Evolutionary conservation across 2,329 filamentous ascomycete genomes (phyloP).

Genomic region (Pseudopyricularia javanii): DNA sequence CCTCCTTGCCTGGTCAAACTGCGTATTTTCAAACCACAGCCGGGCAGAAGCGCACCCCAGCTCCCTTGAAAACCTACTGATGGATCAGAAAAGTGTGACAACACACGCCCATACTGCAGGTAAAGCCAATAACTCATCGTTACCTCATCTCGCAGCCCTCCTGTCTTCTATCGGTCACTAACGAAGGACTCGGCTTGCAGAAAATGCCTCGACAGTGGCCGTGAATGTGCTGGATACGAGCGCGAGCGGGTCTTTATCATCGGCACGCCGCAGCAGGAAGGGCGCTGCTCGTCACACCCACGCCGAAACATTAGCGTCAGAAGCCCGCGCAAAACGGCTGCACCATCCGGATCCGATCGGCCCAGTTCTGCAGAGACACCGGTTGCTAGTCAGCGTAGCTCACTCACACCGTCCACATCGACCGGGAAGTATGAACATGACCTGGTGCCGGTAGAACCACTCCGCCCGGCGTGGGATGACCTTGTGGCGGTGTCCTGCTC

Average conservation of each 20-base stretch:
- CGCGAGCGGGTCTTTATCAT: slow-evolving; percentile 52
- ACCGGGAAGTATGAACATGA: slow-evolving; percentile 13
- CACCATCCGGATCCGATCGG: neutral
- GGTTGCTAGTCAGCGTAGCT: neutral
- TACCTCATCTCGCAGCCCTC: too few relatives aligned
- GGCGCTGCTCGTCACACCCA: slow-evolving; percentile 44
- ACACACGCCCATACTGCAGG: slow-evolving; percentile 34
- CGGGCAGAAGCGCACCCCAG: neutral
- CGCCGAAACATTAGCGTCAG: slow-evolving; percentile 25
- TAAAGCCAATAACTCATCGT: neutral
- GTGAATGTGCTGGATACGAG: slow-evolving; percentile 50
- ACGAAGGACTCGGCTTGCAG: slow-evolving; percentile 24
- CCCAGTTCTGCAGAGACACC: neutral
- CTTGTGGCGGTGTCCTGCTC: slow-evolving; percentile 25
- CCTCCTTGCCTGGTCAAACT: neutral
- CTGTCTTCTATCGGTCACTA: neutral
- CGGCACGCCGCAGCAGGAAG: slow-evolving; percentile 40
- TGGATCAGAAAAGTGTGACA: slow-evolving; percentile 38
- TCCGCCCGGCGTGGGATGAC: slow-evolving; percentile 39
- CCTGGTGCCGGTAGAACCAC: slow-evolving; percentile 24
- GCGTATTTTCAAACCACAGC: too few relatives aligned
- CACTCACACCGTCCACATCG: neutral
- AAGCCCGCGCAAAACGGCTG: slow-evolving; percentile 7
- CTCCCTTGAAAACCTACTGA: neutral
- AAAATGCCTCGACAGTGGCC: slow-evolving; percentile 45